Conservation (phyloP, 352 stramenopile species). For the Phytophthora kernoviae region DNA sequence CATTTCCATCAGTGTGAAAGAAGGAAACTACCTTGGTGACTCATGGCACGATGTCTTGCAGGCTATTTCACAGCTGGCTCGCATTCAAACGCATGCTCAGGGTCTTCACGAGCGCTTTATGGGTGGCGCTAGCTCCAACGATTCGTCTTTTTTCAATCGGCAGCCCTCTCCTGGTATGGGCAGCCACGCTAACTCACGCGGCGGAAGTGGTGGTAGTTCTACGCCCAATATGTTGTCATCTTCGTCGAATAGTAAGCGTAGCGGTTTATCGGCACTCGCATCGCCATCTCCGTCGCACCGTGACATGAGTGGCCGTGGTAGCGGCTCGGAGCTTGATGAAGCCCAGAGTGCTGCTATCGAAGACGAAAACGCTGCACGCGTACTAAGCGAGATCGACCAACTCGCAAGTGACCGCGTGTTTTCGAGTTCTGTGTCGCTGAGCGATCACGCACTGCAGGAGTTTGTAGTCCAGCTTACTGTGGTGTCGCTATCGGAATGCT, state of each 20-base stretch:
- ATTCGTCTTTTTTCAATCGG: conserved; percentile 85
- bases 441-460: conserved; percentile 80
- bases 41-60: conserved; percentile 97
- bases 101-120: conserved; percentile 64
- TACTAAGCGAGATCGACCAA: conserved; percentile 87
- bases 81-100: conserved; percentile 95
- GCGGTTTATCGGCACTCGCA: conserved; percentile 32
- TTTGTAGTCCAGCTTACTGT: conserved; percentile 91
- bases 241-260: conserved; percentile 28
- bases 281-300: conserved; percentile 62
- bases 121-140: conserved; percentile 23
- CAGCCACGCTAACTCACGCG: conserved; percentile 31
- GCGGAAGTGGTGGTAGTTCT: conserved; percentile 34
- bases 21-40: conserved; percentile 97
- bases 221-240: conserved; percentile 32
- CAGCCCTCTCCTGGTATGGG: conserved; percentile 36
- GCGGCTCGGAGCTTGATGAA: conserved; percentile 48
- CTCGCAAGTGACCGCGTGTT: conserved; percentile 92
- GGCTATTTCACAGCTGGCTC: conserved; percentile 97
- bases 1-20: conserved; percentile 96
- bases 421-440: conserved; percentile 84
- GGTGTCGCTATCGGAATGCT: conserved; percentile 92
- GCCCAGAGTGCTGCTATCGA: conserved; percentile 76
- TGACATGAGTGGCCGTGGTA: conserved; percentile 37
- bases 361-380: conserved; percentile 82